Conservation (phyloP, 2,329 filamentous ascomycete genomes). For the Fusarium buxicola region DNA sequence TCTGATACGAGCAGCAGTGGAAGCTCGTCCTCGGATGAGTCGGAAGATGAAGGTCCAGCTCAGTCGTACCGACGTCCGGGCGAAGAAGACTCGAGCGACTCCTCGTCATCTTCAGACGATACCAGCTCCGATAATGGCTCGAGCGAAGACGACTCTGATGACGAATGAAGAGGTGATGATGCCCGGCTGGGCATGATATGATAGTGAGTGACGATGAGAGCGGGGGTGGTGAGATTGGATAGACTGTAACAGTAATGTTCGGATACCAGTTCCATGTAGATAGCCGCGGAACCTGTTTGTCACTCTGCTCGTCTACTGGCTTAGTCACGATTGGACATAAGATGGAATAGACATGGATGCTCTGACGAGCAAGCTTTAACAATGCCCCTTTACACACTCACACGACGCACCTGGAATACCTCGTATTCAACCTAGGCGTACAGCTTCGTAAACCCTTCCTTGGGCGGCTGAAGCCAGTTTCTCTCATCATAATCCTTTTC, state of each 20-base stretch:
- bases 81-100: slow-evolving; percentile 39
- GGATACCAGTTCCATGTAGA: slow-evolving; percentile 35
- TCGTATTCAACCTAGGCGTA: slow-evolving; percentile 50
- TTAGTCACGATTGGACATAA: slow-evolving; percentile 18
- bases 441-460: slow-evolving; percentile 80
- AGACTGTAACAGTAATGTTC: slow-evolving; percentile 41
- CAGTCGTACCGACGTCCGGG: slow-evolving; percentile 48
- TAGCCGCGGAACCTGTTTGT: slow-evolving; percentile 39
- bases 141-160: slow-evolving; percentile 40
- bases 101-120: slow-evolving; percentile 52
- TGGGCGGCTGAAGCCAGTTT: slow-evolving; percentile 94
- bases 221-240: slow-evolving; percentile 29
- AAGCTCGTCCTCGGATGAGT: slow-evolving; percentile 52
- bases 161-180: slow-evolving; percentile 36
- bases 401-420: neutral
- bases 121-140: slow-evolving; percentile 50
- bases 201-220: slow-evolving; percentile 22
- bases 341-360: slow-evolving; percentile 15
- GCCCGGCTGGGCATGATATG: slow-evolving; percentile 12
- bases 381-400: neutral
- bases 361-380: slow-evolving; percentile 5
- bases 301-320: slow-evolving; percentile 19
- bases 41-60: slow-evolving; percentile 41
- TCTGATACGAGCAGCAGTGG: slow-evolving; percentile 52
- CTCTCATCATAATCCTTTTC: slow-evolving; percentile 79